Percentiles rank a stretch among this genome's conserved stretches.
These are phyloP conservation scores for Aspergillus sp. DNA, from an alignment of 2,329 filamentous ascomycete genomes.

Conservation along the genomic window DNA sequence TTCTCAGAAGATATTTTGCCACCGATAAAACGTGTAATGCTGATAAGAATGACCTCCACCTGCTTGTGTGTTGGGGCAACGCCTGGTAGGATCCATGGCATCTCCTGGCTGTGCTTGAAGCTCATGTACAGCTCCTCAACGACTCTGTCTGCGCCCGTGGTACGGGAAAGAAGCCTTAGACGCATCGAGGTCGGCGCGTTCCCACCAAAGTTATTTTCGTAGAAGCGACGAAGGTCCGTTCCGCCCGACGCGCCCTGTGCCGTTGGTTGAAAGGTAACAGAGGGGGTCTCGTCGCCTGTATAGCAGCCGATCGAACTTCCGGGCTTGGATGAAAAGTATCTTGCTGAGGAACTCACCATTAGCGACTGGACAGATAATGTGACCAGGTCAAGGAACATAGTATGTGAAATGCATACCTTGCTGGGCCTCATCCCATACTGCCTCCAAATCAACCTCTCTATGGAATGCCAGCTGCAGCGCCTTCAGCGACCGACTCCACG, in stretches of 20 bases:
- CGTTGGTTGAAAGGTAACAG: background rate
- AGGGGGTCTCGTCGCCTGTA: background rate
- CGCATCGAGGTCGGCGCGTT: background rate
- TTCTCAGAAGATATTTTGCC: slow-evolving; percentile 1
- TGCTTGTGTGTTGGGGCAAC: slow-evolving; percentile 1
- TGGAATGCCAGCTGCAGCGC: background rate
- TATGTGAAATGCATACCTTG: background rate
- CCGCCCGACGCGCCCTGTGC: background rate
- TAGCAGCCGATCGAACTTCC: background rate
- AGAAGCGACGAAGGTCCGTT: background rate
- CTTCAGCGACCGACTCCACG: slow-evolving; percentile 8
- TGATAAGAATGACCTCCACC: background rate
- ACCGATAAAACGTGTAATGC: background rate
- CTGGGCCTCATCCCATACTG: slow-evolving; percentile 2
- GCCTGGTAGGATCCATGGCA: slow-evolving; percentile 8
- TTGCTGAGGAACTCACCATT: background rate
- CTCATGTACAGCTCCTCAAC: slow-evolving; percentile 6
- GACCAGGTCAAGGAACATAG: background rate
- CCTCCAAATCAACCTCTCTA: slow-evolving; percentile 1
- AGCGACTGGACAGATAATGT: background rate
- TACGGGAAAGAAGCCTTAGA: slow-evolving; percentile 4
- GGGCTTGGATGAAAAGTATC: background rate
- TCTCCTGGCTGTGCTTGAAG: slow-evolving; percentile 3
- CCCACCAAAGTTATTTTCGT: background rate
- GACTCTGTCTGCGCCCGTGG: background rate